phyloP scores from a whole-genome alignment of 2,329 filamentous ascomycete species.

The Penicillium rolfsii region DNA sequence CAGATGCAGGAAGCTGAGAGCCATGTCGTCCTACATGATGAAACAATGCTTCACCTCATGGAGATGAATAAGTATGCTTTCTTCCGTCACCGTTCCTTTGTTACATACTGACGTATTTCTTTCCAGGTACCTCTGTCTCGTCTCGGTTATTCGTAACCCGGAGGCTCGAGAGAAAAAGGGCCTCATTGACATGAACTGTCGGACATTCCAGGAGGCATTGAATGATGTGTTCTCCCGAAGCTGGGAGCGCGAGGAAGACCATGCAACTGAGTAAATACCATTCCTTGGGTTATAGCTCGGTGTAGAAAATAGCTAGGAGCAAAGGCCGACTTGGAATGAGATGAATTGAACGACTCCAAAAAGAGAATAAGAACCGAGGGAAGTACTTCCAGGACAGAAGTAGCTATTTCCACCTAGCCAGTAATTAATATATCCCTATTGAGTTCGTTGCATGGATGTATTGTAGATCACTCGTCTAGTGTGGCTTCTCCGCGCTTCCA shows the following conservation, averaged over 20 bases:
- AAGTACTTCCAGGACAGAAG: neutral
- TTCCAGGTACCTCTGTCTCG: conserved; percentile 63
- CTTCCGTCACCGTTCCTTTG: neutral
- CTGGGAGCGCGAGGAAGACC: conserved; percentile 48
- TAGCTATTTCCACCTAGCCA: neutral
- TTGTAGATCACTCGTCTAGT: conserved; percentile 1
- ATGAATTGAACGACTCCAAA: neutral
- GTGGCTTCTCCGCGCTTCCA: neutral
- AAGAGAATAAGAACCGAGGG: neutral
- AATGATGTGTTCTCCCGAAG: conserved; percentile 62
- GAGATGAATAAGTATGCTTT: conserved; percentile 66
- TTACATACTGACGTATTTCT: conserved; percentile 21
- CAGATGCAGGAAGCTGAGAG: conserved; percentile 63
- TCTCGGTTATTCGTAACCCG: conserved; percentile 68
- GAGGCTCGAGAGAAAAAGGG: conserved; percentile 66
- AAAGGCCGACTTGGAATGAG: neutral
- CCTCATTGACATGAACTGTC: conserved; percentile 68
- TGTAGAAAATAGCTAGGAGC: neutral
- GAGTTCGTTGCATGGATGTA: neutral
- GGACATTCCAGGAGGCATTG: conserved; percentile 65
- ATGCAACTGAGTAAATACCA: conserved; percentile 17
- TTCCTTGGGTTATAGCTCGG: neutral
- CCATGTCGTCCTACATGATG: conserved; percentile 64
- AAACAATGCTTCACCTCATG: conserved; percentile 64
- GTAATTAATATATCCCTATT: neutral